phyloP scores from a whole-genome alignment of 2,329 filamentous ascomycete species.

The Xylaria sp. region DNA sequence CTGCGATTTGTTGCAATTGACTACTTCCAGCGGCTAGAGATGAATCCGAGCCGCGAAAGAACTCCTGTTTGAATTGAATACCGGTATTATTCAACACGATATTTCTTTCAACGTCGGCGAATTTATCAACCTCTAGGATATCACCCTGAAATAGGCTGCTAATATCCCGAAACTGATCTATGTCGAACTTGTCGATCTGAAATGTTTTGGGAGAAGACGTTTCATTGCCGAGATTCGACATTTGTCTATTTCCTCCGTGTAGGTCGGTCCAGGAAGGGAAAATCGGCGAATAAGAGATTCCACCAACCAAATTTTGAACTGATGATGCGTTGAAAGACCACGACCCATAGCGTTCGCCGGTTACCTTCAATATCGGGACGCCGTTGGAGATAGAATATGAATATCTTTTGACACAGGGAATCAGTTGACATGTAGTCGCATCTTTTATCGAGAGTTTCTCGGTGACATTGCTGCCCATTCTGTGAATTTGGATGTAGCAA shows the following conservation, averaged over 20 bases:
- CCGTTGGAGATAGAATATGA: conserved; percentile 5
- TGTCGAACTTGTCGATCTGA: not conserved
- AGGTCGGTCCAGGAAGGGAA: conserved; percentile 8
- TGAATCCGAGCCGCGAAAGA: not conserved
- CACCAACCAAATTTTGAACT: too few species aligned
- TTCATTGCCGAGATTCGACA: not conserved
- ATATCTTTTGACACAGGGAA: conserved; percentile 16
- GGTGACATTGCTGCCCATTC: not conserved
- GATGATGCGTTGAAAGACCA: conserved; percentile 9
- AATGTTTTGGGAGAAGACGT: too few species aligned
- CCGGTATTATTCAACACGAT: not conserved
- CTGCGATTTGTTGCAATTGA: not conserved
- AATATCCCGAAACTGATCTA: too few species aligned
- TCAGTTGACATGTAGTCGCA: conserved; percentile 9
- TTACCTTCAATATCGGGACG: not conserved
- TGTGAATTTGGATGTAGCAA: conserved; percentile 2
- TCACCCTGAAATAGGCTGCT: too few species aligned
- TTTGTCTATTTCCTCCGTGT: not conserved
- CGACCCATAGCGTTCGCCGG: conserved; percentile 2
- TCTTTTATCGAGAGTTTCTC: not conserved
- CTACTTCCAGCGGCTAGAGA: too few species aligned
- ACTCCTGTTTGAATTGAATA: not conserved
- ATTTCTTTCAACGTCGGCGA: not conserved
- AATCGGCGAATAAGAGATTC: too few species aligned
- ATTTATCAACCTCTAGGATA: too few species aligned